Evolutionary conservation across 169 alveolate genomes (phyloP).

Genomic region (Ophryocystis elektroscirrha): DNA sequence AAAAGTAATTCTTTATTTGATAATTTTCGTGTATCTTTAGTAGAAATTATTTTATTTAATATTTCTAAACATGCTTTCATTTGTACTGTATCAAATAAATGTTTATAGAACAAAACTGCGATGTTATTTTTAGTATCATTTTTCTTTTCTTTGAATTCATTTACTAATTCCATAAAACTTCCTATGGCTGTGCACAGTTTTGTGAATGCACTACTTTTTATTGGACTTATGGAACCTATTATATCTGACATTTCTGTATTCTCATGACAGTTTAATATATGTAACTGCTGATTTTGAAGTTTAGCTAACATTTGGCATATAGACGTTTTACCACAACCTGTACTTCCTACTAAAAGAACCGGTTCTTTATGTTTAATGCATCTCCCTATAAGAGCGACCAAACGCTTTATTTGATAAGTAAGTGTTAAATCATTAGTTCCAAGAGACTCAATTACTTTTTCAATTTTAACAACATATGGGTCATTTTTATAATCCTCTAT

Average conservation of each 20-base stretch:
- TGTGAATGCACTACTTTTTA: too few relatives aligned
- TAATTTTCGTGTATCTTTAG: too few relatives aligned
- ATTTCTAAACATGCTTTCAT: too few relatives aligned
- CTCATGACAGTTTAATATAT: constrained; percentile 76
- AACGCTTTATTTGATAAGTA: constrained; percentile 21
- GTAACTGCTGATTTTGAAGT: constrained; percentile 23
- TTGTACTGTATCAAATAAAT: too few relatives aligned
- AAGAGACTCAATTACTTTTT: neutral
- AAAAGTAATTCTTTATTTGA: too few relatives aligned
- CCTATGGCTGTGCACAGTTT: too few relatives aligned
- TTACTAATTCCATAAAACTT: too few relatives aligned
- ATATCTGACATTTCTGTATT: constrained; percentile 87
- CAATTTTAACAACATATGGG: neutral
- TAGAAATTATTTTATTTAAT: too few relatives aligned
- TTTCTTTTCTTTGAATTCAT: too few relatives aligned
- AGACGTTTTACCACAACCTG: constrained; percentile 98
- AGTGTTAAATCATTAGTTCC: neutral
- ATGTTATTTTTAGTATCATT: too few relatives aligned
- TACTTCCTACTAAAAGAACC: constrained; percentile 92
- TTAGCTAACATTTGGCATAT: constrained; percentile 64
- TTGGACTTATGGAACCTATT: too few relatives aligned
- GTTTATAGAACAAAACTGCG: too few relatives aligned
- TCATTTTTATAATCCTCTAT: neutral
- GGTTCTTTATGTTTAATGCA: constrained; percentile 78
- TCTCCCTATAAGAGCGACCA: constrained; percentile 58